Base-by-base conservation (phyloP, 2,329 filamentous ascomycete species). In the Microsporum audouinii region DNA sequence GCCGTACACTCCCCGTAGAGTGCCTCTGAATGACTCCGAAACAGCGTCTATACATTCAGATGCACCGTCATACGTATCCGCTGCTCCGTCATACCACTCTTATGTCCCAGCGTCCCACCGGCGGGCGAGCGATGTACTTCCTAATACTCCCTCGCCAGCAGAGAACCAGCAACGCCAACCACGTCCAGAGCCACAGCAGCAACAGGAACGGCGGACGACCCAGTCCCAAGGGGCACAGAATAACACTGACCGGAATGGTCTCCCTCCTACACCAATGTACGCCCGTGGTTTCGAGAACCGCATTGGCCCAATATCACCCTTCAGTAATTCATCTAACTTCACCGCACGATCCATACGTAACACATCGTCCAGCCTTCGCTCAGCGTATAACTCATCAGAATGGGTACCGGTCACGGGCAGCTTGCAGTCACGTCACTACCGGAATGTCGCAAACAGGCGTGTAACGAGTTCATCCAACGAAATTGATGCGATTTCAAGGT, bases 31-130 rank as follows among this genome's bases (percentile, higher is more conserved):
- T 7, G 85, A 88, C 70, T 83, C 86, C 62, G 85, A 88, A 67
- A 86, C 85, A 27, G 80, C 82, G 5, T 88, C 86, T 7, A 81
- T 88, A 63, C 83, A 78, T 66, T 88, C 85, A 17, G 80, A 80
- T 5, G 84, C 85, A n/a, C 85, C 85, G 45, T 88, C 85, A 7
- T 88, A 88, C 71, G 77, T 82, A 64, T 88, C 85, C 60, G 84
- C 86, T 59, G 82, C 79, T 1, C 85, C 85, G 3, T 84, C 84
- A 0, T 86, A 87, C 69, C 82, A 84, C 68, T 84, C 83, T 17
- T 62, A 58, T 10, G 39, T 61, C 5, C 63, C 63, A 17, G 53
- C 59, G n/a, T 43, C 55, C 38, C 65, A 65, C 38, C 61, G 53
- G 23, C 57, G 61, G 41, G 61, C 49, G 17, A 61, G 31, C n/a